Evolutionary conservation across 306 rosid genomes (phyloP).

Genomic region (Cyclanthera cordifolia): DNA sequence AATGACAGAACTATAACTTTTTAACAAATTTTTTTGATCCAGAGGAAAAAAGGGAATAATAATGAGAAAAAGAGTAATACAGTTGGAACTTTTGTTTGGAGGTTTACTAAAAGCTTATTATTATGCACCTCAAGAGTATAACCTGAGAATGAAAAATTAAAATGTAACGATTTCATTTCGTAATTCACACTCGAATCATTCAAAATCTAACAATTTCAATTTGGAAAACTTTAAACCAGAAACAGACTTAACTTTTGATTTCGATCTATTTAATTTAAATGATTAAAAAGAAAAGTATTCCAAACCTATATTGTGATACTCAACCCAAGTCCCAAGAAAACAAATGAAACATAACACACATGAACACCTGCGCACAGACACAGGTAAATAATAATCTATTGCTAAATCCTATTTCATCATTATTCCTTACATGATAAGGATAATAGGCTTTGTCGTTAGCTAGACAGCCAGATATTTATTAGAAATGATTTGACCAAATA

Average conservation of each 20-base stretch:
- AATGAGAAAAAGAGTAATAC: background rate
- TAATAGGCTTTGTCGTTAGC: background rate
- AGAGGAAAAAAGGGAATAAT: too few relatives aligned
- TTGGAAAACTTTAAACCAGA: background rate
- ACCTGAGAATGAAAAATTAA: background rate
- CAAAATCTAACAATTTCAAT: background rate
- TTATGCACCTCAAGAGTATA: background rate
- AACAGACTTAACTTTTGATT: background rate
- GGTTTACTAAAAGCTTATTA: background rate
- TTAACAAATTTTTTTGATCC: too few relatives aligned
- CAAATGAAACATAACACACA: background rate
- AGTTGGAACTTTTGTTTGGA: background rate
- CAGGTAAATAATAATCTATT: background rate
- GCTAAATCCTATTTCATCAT: background rate
- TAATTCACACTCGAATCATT: background rate
- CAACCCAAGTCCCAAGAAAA: background rate
- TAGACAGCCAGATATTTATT: background rate
- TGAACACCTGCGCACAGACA: background rate
- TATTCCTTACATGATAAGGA: background rate
- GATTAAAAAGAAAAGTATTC: background rate
- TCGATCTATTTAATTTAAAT: background rate
- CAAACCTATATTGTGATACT: background rate
- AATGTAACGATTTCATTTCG: background rate
- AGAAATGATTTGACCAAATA: constrained; percentile 6
- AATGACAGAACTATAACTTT: too few relatives aligned